These are phyloP conservation scores for Fusarium vanettenii DNA, from an alignment of 2,329 filamentous ascomycete genomes.

Conservation along the genomic window DNA sequence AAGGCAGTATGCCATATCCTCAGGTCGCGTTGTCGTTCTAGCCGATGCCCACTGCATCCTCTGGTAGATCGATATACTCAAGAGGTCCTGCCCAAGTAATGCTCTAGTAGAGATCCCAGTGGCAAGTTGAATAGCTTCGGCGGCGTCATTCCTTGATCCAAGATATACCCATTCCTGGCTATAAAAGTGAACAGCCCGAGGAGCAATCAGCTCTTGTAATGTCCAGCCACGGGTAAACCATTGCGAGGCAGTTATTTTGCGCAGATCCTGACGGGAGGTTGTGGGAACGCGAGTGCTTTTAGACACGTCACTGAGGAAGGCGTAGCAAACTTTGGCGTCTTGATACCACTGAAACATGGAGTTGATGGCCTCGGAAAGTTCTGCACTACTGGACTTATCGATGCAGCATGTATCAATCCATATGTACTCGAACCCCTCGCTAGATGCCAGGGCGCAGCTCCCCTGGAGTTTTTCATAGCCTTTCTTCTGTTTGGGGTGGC, in stretches of 20 bases:
- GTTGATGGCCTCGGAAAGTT: not conserved
- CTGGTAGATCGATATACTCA: not conserved
- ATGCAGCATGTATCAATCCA: not conserved
- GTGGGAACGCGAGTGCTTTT: not conserved
- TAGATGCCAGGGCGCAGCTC: not conserved
- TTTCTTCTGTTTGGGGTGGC: not conserved
- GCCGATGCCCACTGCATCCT: not conserved
- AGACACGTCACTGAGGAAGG: not conserved
- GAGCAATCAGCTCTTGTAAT: not conserved
- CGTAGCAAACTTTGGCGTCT: not conserved
- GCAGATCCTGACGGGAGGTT: not conserved
- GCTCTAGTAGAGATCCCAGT: not conserved
- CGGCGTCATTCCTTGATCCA: not conserved
- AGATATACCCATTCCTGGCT: not conserved
- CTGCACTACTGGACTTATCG: not conserved
- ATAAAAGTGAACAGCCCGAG: not conserved
- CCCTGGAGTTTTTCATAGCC: not conserved
- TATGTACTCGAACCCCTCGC: not conserved
- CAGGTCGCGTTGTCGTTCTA: not conserved
- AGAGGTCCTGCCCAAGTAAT: not conserved
- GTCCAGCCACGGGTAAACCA: not conserved
- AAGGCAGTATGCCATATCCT: not conserved
- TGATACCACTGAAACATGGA: not conserved
- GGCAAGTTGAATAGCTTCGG: not conserved
- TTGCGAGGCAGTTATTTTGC: not conserved